These are phyloP conservation scores for Parathielavia appendiculata DNA, from an alignment of 495 filamentous ascomycete species.

Conservation along the genomic window DNA sequence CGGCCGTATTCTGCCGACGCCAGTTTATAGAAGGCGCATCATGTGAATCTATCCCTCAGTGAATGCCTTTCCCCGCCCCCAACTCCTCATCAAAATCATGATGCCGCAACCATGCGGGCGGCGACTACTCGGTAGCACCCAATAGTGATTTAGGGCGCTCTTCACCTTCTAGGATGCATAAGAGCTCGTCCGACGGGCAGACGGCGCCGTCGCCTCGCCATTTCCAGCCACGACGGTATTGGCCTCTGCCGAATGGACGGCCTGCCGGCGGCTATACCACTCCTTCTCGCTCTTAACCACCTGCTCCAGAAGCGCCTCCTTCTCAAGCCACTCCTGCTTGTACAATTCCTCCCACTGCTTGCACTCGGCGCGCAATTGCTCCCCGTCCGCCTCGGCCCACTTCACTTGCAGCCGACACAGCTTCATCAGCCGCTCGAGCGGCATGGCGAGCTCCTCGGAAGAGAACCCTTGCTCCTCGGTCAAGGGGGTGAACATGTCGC, in stretches of 20 bases:
- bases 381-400: constrained; percentile 72
- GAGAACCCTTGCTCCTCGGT: constrained; percentile 66
- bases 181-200: neutral
- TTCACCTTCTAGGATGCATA: neutral
- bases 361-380: constrained; percentile 57
- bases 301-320: constrained; percentile 61
- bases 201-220: constrained; percentile 4
- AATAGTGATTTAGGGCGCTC: neutral
- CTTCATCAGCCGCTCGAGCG: constrained; percentile 62
- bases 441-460: constrained; percentile 62
- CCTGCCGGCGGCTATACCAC: constrained; percentile 42
- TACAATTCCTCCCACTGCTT: constrained; percentile 60
- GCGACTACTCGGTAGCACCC: neutral
- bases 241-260: constrained; percentile 36
- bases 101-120: neutral
- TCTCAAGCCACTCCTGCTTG: constrained; percentile 76
- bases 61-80: neutral
- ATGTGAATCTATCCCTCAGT: neutral
- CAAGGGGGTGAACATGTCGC: constrained; percentile 44
- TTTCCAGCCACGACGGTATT: constrained; percentile 24
- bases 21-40: neutral
- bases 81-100: constrained; percentile 9
- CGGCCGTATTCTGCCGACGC: neutral
- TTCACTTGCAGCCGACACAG: constrained; percentile 71
- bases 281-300: constrained; percentile 49